phyloP scores from a whole-genome alignment of 352 stramenopile genomes.

The Pythium guiyangense region DNA sequence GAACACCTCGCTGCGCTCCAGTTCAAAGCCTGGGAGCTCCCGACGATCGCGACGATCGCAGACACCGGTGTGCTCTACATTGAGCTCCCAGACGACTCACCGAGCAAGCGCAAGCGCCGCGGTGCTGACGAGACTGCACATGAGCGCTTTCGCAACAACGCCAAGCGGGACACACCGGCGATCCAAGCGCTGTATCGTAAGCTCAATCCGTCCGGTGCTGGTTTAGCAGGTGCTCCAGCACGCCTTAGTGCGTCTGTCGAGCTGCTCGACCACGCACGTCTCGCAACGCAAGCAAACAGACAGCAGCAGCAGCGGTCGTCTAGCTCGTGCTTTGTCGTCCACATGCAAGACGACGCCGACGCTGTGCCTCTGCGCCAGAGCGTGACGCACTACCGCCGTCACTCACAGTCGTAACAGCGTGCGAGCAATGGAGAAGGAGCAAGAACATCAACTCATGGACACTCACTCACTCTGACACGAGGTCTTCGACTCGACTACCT shows the following conservation, averaged over 20 bases:
- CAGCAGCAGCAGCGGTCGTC: slow-evolving; percentile 1
- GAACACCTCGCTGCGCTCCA: slow-evolving; percentile 10
- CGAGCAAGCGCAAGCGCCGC: slow-evolving; percentile 2
- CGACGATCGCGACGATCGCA: slow-evolving; percentile 10
- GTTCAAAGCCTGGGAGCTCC: slow-evolving; percentile 7
- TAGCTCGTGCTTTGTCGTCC: slow-evolving; percentile 4
- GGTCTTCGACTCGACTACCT: too few relatives aligned
- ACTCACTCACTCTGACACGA: too few relatives aligned
- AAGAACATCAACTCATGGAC: too few relatives aligned
- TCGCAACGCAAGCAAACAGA: too few relatives aligned
- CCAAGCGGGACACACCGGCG: background rate
- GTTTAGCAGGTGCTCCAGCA: background rate
- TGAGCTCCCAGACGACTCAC: slow-evolving; percentile 17
- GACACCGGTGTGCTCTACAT: slow-evolving; percentile 12
- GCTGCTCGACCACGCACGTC: slow-evolving; percentile 2
- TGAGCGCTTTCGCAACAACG: slow-evolving; percentile 8
- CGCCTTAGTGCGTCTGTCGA: background rate
- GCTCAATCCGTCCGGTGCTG: slow-evolving; percentile 4
- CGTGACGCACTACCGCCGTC: background rate
- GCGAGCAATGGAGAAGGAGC: too few relatives aligned
- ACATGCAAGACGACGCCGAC: slow-evolving; percentile 8
- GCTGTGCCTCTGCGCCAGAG: slow-evolving; percentile 2
- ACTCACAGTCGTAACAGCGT: slow-evolving; percentile 8
- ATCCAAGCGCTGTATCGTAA: slow-evolving; percentile 12
- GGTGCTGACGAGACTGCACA: background rate